Evolutionary conservation across 176 grass and related monocot species (phyloP), one percentile per base, ranked within the genome.

Genomic region (Rhynchospora tenuis): DNA sequence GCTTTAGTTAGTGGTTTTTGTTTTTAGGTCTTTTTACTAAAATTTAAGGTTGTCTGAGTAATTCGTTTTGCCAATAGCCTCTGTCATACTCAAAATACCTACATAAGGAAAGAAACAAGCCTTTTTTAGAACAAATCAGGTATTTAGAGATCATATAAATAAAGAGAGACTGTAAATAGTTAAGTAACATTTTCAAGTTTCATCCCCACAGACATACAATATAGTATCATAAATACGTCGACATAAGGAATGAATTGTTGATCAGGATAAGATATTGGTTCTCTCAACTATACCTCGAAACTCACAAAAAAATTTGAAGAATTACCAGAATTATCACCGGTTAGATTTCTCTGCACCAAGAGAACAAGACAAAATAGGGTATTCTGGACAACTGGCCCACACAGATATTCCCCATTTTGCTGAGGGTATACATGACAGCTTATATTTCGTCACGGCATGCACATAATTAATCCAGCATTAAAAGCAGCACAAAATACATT

Each of bases 391-490:
- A 26, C n/a, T 24, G 69, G 11, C 44, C 10, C 47, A 73, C 69
- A 48, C n/a, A 73, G 44, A 73, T 73, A 48, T 24, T 73, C 14
- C 44, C 20, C 44, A 73, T 73, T 73, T 73, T 73, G 43, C 43
- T 73, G 44, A 73, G 43, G 69, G 43, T 24, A 72, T 24, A 75
- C 23, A 55, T 54, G 72, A 75, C 23, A 28, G 73, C 73, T 55
- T 55, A 23, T 76, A 11, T 13, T 76, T 55, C 0, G 24, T 54
- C 73, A 76, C 2, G 15, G 46, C 24, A 31, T 76, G 47, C 48
- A 76, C 19, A 46, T 76, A 76, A 55, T 76, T 29, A 75, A 76
- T 77, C 2, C 26, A 77, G 29, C 73, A 27, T 73, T 50, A 50
- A 73, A 73, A 73, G 3, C n/a, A 73, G 12, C 47, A 24, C 14